These are phyloP conservation scores for Microdochium paspali DNA, from an alignment of 2,329 filamentous ascomycete genomes.

Conservation along the genomic window DNA sequence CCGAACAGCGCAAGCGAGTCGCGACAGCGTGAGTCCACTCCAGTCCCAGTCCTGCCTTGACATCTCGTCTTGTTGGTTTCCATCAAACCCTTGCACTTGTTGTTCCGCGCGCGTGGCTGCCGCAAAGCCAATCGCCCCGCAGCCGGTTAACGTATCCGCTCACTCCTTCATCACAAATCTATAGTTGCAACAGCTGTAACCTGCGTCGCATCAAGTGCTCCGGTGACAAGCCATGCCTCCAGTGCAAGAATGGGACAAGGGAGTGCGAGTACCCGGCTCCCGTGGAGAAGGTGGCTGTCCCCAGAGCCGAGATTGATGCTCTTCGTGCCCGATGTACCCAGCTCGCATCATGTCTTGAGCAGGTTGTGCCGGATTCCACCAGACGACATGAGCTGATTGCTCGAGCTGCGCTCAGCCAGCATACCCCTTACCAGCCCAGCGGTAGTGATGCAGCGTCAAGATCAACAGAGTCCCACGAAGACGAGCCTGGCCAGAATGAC, in stretches of 20 bases:
- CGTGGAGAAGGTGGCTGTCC: constrained; percentile 32
- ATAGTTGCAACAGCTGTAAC: constrained; percentile 44
- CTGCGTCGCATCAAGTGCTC: constrained; percentile 42
- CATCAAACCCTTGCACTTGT: not conserved
- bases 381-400: constrained; percentile 23
- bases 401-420: constrained; percentile 10
- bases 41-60: not conserved
- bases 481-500: constrained; percentile 15
- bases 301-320: constrained; percentile 29
- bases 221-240: constrained; percentile 35
- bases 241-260: constrained; percentile 31
- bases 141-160: not conserved
- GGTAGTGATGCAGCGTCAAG: constrained; percentile 1
- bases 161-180: not conserved
- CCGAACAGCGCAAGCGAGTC: constrained; percentile 37
- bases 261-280: constrained; percentile 37
- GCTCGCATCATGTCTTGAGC: constrained; percentile 29
- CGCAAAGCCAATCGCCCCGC: not conserved
- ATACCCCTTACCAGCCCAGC: constrained; percentile 1
- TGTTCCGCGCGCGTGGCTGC: not conserved
- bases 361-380: constrained; percentile 23
- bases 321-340: constrained; percentile 26
- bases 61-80: not conserved
- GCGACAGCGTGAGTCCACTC: constrained; percentile 33
- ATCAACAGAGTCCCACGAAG: constrained; percentile 4